Conservation (phyloP, 164 flowering plant genomes). For the Paratinospora sagittata region DNA sequence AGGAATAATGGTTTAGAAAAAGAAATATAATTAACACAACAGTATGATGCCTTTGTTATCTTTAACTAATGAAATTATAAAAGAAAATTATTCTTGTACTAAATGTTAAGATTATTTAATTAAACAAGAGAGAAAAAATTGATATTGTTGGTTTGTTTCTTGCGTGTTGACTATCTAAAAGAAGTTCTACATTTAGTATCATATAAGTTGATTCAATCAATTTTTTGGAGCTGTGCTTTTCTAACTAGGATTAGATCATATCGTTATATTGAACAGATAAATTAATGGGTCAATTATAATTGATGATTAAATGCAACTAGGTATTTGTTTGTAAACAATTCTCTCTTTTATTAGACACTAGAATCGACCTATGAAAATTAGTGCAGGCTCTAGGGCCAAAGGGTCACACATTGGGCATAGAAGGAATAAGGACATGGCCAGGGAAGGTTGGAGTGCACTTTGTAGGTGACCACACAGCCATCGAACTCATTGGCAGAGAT, state of each 20-base stretch:
- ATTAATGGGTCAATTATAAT: background rate
- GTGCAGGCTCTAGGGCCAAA: slow-evolving; percentile 67
- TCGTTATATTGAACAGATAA: background rate
- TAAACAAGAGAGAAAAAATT: no score
- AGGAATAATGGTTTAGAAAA: no score
- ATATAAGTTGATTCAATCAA: background rate
- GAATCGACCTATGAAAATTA: background rate
- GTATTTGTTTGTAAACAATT: background rate
- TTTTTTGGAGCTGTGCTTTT: no score
- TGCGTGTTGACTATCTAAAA: no score
- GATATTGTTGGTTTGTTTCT: no score
- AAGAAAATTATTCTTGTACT: no score
- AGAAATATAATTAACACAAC: no score
- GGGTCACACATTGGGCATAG: slow-evolving; percentile 27
- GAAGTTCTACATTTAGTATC: no score
- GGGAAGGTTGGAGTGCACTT: slow-evolving; percentile 65
- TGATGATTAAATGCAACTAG: background rate
- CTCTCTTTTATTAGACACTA: background rate
- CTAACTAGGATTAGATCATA: background rate
- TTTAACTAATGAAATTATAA: no score
- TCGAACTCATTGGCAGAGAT: slow-evolving; percentile 77
- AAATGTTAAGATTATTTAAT: background rate
- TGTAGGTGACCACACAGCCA: slow-evolving; percentile 57
- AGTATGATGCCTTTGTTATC: no score
- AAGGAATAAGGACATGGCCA: slow-evolving; percentile 34